These are phyloP conservation scores for Tagetes patula DNA, from an alignment of 129 eudicot species.

Conservation along the genomic window DNA sequence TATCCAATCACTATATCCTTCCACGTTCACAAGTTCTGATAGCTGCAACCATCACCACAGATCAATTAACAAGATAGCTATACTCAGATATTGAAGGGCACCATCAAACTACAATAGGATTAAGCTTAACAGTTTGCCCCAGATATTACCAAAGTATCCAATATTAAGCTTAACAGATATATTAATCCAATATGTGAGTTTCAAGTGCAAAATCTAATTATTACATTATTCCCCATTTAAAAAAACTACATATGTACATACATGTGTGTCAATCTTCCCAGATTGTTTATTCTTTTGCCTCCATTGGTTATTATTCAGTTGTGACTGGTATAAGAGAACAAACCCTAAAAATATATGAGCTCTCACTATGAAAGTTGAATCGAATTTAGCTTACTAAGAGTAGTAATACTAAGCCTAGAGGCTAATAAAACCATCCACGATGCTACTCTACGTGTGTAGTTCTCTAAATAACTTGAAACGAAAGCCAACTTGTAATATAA, in stretches of 20 bases:
- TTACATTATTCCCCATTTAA: not conserved
- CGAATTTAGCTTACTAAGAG: not conserved
- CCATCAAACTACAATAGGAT: constrained; percentile 4
- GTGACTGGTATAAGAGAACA: not conserved
- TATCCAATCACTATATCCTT: constrained; percentile 96
- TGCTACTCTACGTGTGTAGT: not conserved
- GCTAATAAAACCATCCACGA: not conserved
- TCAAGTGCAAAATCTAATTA: not conserved
- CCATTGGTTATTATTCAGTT: not conserved
- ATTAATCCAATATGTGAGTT: not conserved
- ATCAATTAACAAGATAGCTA: constrained; percentile 14
- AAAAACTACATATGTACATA: not conserved
- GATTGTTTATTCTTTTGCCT: not conserved
- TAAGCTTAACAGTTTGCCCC: constrained; percentile 11
- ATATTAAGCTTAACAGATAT: not conserved
- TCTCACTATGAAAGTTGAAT: not conserved
- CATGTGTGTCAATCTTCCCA: not conserved
- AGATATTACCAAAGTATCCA: not conserved
- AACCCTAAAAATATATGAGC: not conserved
- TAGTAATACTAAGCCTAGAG: not conserved
- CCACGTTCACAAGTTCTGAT: constrained; percentile 91
- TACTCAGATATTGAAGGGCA: constrained; percentile 2
- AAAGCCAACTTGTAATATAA: not conserved
- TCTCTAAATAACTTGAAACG: not conserved
- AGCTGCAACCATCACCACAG: constrained; percentile 50